Evolutionary conservation across 2,329 filamentous ascomycete genomes (phyloP).

Genomic region (Corinectria fuckeliana): DNA sequence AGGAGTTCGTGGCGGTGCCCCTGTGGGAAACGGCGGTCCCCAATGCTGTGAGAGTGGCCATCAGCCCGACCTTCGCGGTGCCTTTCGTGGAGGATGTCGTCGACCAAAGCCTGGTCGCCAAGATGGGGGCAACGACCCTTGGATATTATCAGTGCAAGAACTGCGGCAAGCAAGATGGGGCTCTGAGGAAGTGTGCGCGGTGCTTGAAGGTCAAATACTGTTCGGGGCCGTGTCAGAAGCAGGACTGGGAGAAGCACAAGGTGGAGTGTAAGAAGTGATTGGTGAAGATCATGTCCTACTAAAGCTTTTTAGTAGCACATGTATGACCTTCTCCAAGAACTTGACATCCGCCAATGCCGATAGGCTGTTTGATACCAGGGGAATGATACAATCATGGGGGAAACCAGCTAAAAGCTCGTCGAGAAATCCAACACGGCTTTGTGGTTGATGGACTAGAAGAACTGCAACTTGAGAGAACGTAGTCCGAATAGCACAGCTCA

Average conservation of each 20-base stretch:
- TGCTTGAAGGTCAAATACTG: conserved; percentile 59
- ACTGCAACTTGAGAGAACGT: no score
- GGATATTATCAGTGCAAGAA: conserved; percentile 42
- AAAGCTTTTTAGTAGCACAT: no score
- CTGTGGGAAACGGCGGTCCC: conserved; percentile 51
- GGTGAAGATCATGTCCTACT: no score
- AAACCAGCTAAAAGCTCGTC: no score
- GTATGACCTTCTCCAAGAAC: no score
- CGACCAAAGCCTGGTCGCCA: conserved; percentile 33
- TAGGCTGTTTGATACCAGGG: no score
- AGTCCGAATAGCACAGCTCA: no score
- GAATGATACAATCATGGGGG: no score
- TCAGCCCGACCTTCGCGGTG: conserved; percentile 60
- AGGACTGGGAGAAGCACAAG: conserved; percentile 60
- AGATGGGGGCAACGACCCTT: conserved; percentile 5
- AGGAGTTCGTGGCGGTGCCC: conserved; percentile 48
- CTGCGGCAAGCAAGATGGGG: conserved; percentile 45
- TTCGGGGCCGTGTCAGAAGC: conserved; percentile 58
- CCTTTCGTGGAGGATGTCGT: conserved; percentile 51
- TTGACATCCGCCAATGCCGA: no score
- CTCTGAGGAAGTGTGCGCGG: conserved; percentile 52
- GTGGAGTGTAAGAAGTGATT: conserved; percentile 45
- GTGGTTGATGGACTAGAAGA: no score
- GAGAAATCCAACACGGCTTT: no score
- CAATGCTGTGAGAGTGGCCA: conserved; percentile 60